These are phyloP conservation scores for Cryptococcus jaspeensis DNA, from an alignment of 1,284 basidiomycete species.

Conservation along the genomic window DNA sequence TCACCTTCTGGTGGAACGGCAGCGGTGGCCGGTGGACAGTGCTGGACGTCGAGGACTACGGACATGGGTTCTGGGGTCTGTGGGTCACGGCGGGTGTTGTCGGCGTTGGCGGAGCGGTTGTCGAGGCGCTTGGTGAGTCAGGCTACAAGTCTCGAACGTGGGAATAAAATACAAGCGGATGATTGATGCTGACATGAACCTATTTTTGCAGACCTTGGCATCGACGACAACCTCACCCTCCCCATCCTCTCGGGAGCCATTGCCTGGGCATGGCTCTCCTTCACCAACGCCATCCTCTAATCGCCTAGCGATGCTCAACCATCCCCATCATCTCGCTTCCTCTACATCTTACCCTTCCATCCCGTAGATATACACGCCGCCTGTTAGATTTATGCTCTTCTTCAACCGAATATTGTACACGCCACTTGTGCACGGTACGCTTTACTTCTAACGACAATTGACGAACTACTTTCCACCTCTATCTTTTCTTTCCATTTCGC, in stretches of 20 bases:
- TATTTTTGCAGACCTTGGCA: conserved; percentile 67
- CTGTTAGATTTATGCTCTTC: too few relatives aligned
- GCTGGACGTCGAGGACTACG: conserved; percentile 25
- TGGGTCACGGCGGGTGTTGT: conserved; percentile 62
- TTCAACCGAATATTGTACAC: too few relatives aligned
- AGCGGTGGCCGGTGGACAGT: conserved; percentile 57
- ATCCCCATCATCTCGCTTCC: too few relatives aligned
- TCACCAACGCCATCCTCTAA: conserved; percentile 35
- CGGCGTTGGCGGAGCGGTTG: conserved; percentile 75
- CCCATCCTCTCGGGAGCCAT: conserved; percentile 86
- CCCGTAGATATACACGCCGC: too few relatives aligned
- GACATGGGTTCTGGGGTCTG: conserved; percentile 53
- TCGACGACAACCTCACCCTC: conserved; percentile 92
- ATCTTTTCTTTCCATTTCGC: too few relatives aligned
- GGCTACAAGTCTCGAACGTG: background rate
- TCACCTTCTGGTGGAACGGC: conserved; percentile 69
- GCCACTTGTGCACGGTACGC: too few relatives aligned
- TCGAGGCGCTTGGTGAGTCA: conserved; percentile 75
- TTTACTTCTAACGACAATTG: too few relatives aligned
- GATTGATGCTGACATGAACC: background rate
- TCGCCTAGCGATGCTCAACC: background rate
- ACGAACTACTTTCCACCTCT: too few relatives aligned
- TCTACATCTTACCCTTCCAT: too few relatives aligned
- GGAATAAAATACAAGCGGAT: background rate
- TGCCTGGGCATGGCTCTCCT: conserved; percentile 59